These are phyloP conservation scores for Trebouxiophyceae sp. DNA, from an alignment of 163 green algal species.

Conservation along the genomic window DNA sequence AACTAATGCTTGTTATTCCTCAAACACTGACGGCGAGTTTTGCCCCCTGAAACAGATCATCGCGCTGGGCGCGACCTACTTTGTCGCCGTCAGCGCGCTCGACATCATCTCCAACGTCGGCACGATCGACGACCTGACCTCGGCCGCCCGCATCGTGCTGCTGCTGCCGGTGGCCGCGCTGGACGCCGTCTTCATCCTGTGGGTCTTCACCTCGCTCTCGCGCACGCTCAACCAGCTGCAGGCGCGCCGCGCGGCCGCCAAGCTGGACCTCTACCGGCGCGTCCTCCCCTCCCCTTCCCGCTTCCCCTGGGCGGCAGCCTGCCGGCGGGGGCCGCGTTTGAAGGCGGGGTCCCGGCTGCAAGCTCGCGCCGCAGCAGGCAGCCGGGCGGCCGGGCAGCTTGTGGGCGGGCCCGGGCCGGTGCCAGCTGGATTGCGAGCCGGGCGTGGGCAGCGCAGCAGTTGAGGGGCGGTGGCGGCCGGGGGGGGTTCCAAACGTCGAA, in stretches of 20 bases:
- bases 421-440: too few species aligned
- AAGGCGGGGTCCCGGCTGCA: too few species aligned
- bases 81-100: slow-evolving; percentile 30
- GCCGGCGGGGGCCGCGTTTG: too few species aligned
- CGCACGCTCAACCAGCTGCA: slow-evolving; percentile 48
- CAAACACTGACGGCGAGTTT: too few species aligned
- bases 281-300: background rate
- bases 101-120: slow-evolving; percentile 54
- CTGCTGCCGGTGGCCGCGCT: slow-evolving; percentile 31
- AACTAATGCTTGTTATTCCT: too few species aligned
- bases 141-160: slow-evolving; percentile 36
- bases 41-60: slow-evolving; percentile 35
- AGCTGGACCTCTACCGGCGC: slow-evolving; percentile 52
- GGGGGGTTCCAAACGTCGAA: too few species aligned
- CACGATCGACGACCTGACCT: slow-evolving; percentile 52
- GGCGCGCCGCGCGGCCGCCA: slow-evolving; percentile 22
- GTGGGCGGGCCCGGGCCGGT: too few species aligned
- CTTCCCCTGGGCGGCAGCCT: background rate
- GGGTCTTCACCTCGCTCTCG: slow-evolving; percentile 59
- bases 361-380: too few species aligned
- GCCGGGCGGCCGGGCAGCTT: too few species aligned
- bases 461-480: too few species aligned
- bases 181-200: slow-evolving; percentile 64
- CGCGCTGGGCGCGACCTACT: slow-evolving; percentile 34
- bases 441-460: too few species aligned